Evolutionary conservation across 192 early-diverging fungal species (phyloP).

Genomic region (Kickxella alabastrina): DNA sequence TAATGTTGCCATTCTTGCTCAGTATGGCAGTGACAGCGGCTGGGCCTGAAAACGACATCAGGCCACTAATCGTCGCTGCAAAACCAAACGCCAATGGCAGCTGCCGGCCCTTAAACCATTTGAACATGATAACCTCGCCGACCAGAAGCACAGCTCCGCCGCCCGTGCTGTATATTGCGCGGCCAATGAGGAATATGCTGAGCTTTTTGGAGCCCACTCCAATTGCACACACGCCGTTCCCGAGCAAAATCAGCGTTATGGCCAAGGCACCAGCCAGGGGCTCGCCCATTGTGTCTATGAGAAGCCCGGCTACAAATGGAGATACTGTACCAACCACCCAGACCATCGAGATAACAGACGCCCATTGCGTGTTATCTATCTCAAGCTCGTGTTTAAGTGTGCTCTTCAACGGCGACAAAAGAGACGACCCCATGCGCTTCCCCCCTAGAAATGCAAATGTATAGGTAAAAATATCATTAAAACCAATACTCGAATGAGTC

Average conservation of each 20-base stretch:
- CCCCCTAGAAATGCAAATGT: slow-evolving; percentile 25
- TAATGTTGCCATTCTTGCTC: slow-evolving; percentile 28
- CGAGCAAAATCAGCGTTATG: slow-evolving; percentile 35
- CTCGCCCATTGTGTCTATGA: slow-evolving; percentile 52
- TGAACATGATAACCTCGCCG: slow-evolving; percentile 52
- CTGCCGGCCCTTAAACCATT: slow-evolving; percentile 51
- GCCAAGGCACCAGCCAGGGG: slow-evolving; percentile 43
- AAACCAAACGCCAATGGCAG: slow-evolving; percentile 48
- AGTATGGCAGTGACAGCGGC: slow-evolving; percentile 39
- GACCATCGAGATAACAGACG: slow-evolving; percentile 50
- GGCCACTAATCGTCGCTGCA: slow-evolving; percentile 37
- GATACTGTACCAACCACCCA: slow-evolving; percentile 51
- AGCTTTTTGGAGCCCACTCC: slow-evolving; percentile 28
- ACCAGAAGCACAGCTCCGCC: slow-evolving; percentile 48
- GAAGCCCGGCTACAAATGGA: slow-evolving; percentile 51
- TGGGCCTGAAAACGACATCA: slow-evolving; percentile 46
- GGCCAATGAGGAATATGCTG: slow-evolving; percentile 39
- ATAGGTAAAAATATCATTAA: too few relatives aligned
- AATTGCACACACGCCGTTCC: slow-evolving; percentile 42
- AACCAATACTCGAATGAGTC: too few relatives aligned
- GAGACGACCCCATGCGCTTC: slow-evolving; percentile 49
- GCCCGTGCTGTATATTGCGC: slow-evolving; percentile 51
- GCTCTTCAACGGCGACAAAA: slow-evolving; percentile 50
- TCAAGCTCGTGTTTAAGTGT: slow-evolving; percentile 51
- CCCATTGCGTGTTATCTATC: slow-evolving; percentile 53